Percentiles rank a stretch among this genome's conserved stretches.
These are phyloP conservation scores for Theobroma cacao DNA, from an alignment of 345 rosid genomes.

Conservation along the genomic window DNA sequence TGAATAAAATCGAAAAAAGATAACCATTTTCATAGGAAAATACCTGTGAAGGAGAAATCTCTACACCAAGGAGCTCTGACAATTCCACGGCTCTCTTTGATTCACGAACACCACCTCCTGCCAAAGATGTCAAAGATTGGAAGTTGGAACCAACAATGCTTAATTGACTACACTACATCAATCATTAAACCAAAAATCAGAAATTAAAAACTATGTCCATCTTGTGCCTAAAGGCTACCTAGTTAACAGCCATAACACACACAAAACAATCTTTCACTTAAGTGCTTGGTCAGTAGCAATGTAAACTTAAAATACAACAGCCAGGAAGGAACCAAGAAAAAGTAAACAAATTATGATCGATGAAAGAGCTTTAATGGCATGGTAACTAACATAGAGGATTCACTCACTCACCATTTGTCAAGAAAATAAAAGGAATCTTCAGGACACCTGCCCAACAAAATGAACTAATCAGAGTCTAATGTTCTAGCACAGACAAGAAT, in stretches of 20 bases:
- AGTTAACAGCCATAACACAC: neutral
- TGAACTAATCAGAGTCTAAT: neutral
- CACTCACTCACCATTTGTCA: constrained; percentile 67
- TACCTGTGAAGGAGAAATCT: constrained; percentile 71
- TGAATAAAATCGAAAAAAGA: neutral
- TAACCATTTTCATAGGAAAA: neutral
- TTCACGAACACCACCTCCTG: constrained; percentile 90
- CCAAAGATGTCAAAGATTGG: constrained; percentile 5
- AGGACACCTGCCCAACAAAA: constrained; percentile 45
- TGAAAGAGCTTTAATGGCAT: neutral
- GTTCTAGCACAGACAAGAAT: neutral
- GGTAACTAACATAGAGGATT: neutral
- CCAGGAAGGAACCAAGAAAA: neutral
- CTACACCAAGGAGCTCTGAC: constrained; percentile 53
- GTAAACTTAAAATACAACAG: neutral
- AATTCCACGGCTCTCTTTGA: constrained; percentile 74
- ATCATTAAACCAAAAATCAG: neutral
- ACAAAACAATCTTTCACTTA: neutral
- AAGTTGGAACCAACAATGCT: neutral
- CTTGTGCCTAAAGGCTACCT: neutral
- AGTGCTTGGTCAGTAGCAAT: neutral
- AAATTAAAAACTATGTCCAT: neutral
- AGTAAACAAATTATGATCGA: neutral
- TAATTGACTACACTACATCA: neutral
- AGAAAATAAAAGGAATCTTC: constrained; percentile 72